Conservation (phyloP, 2,329 filamentous ascomycete species). For the Fusarium proliferatum region DNA sequence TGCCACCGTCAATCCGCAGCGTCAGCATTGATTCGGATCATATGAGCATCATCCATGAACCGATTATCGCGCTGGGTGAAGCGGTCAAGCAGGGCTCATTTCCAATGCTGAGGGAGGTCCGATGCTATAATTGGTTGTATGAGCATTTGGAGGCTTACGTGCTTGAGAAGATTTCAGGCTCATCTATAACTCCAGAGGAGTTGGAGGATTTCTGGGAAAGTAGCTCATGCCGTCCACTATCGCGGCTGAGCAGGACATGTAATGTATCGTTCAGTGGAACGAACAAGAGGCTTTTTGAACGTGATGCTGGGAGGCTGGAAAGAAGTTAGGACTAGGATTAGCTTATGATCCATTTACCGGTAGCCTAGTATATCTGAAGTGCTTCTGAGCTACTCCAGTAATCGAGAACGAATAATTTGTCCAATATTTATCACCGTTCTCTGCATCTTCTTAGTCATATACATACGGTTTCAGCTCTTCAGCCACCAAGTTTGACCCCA, state of each 20-base stretch:
- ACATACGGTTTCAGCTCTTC: background rate
- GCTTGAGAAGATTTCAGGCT: too few species aligned
- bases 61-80: background rate
- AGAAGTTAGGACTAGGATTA: background rate
- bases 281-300: background rate
- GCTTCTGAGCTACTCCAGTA: background rate
- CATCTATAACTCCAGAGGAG: background rate
- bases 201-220: too few species aligned
- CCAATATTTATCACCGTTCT: rapidly evolving
- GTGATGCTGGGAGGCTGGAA: too few species aligned
- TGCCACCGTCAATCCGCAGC: background rate
- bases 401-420: too few species aligned
- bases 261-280: background rate
- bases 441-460: rapidly evolving
- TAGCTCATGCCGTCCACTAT: background rate
- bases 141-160: too few species aligned
- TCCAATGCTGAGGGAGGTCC: background rate
- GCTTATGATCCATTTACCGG: too few species aligned
- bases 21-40: rapidly evolving
- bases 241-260: background rate
- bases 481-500: background rate
- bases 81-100: background rate
- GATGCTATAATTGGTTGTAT: rapidly evolving
- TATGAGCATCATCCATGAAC: background rate
- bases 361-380: too few species aligned